These are phyloP conservation scores for Keithomyces neogunnii DNA, from an alignment of 2,329 filamentous ascomycete genomes.

Conservation along the genomic window DNA sequence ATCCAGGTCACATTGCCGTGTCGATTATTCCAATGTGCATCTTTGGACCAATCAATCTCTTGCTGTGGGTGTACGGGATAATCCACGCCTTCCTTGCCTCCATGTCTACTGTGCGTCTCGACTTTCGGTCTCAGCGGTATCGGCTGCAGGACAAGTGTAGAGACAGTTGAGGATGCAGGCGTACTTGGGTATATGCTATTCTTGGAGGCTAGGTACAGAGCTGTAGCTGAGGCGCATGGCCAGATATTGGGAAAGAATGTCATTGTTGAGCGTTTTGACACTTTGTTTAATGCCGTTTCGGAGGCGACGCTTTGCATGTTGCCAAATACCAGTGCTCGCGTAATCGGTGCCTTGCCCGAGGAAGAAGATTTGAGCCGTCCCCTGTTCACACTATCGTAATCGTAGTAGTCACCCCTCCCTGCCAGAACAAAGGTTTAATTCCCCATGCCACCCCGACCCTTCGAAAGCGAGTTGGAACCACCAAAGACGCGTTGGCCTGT, in stretches of 20 bases:
- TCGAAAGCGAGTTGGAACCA: background rate
- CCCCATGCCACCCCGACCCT: background rate
- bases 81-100: background rate
- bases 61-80: conserved; percentile 4
- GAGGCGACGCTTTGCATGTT: no score
- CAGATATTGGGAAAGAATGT: no score
- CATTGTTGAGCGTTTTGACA: no score
- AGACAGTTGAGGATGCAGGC: no score
- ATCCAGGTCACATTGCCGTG: conserved; percentile 12
- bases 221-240: no score
- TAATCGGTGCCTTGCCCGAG: no score
- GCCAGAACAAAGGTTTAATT: background rate
- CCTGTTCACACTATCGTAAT: background rate
- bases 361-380: background rate
- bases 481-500: background rate
- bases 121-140: no score
- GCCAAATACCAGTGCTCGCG: no score
- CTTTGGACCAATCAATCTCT: conserved; percentile 11
- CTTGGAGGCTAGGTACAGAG: no score
- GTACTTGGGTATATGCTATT: no score
- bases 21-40: conserved; percentile 12
- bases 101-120: background rate
- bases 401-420: background rate
- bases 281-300: no score
- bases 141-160: no score